Conservation (phyloP, 768 basidiomycete genomes). For the Boletus subparvulus region DNA sequence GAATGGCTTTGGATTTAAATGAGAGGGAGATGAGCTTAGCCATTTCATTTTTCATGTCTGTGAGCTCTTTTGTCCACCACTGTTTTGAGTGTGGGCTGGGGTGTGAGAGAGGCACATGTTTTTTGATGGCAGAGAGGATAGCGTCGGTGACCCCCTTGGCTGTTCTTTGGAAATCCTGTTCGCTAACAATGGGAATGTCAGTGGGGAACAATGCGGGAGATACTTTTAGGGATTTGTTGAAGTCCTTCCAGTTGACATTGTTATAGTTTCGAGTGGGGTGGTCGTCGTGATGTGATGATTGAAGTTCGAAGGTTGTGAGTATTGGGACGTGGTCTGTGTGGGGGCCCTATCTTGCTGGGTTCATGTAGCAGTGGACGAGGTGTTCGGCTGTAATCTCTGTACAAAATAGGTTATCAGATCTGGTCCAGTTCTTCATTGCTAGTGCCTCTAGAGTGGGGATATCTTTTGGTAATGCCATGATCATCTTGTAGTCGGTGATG, state of each 20-base stretch:
- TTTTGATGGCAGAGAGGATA: background rate
- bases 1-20: too few relatives aligned
- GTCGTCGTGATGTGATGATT: too few relatives aligned
- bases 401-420: too few relatives aligned
- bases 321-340: constrained; percentile 18
- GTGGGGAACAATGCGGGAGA: too few relatives aligned
- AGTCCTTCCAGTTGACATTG: too few relatives aligned
- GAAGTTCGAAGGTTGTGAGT: background rate
- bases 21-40: background rate
- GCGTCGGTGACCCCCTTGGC: too few relatives aligned
- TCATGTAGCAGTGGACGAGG: background rate
- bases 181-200: too few relatives aligned
- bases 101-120: background rate
- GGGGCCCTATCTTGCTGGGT: fast-evolving
- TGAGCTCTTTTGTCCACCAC: background rate
- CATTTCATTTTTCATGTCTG: background rate
- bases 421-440: constrained; percentile 28
- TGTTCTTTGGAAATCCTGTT: too few relatives aligned
- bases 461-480: constrained; percentile 34
- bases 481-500: constrained; percentile 22
- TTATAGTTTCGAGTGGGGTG: too few relatives aligned
- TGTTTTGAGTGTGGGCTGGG: background rate
- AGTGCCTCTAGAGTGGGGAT: constrained; percentile 36
- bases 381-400: too few relatives aligned
- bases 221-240: too few relatives aligned